Evolutionary conservation across 73 alveolate species (phyloP), one percentile per base, ranked within the genome.

Genomic region (Paraurostyla sp.): DNA sequence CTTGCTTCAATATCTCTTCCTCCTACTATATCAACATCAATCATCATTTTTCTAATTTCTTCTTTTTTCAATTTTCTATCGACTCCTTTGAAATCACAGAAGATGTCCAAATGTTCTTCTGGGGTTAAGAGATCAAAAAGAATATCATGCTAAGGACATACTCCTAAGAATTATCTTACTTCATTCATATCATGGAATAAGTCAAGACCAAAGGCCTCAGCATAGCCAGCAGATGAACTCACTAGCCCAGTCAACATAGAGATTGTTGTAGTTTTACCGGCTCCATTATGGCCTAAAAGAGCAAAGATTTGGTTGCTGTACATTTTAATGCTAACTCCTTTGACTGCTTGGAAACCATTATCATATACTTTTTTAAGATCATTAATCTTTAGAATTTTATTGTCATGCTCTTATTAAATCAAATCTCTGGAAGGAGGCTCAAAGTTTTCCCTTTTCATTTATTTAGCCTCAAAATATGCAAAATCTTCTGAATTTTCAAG

Each of bases 241-340:
- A 93, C 90, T 63, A 98, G 59, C 9, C 99, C 99, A 25, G 98
- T 94, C 58, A 97, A 56, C 97, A 96, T 96, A 0, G 98, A 95
- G 11, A 97, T 93, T 15, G 99, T 96, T 16, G 99, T 97, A 15
- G 99, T 96, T 82, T 98, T 98, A 30, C 99, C 99, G 30, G 99
- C 99, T 18, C 99, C 99, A 73, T 98, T 98, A 82, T 96, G 99
- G 11, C 99, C 99, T 22, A 98, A 94, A 16, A 91, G 60, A 9
- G 96, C 96, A 73, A 91, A 91, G 25, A 91, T 91, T 71, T 91
- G 88, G 1, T 88, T 93, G 48, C 56, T 83, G 81, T 91, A 91
- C 93, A 91, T 83, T 30, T 76, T 84, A 41, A 91, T 54, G 29
- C 76, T 84, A n/a, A 95, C 69, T 16, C 92, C 93, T 59, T 93